Evolutionary conservation across 371 early-diverging fungal genomes (phyloP).

Genomic region (Gilbertella persicaria): DNA sequence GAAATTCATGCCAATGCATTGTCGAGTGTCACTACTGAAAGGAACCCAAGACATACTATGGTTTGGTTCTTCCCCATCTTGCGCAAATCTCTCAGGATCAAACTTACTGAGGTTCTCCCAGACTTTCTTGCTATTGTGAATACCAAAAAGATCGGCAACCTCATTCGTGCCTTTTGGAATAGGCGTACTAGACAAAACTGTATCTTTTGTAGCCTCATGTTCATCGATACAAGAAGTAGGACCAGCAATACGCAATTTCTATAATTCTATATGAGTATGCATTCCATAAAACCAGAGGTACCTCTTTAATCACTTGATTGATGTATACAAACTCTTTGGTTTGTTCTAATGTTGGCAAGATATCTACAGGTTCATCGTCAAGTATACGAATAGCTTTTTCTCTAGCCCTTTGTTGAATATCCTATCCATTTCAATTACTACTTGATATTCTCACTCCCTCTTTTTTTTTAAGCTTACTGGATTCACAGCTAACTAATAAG

Average conservation of each 20-base stretch:
- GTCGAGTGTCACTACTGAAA: conserved; percentile 48
- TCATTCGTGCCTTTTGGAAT: conserved; percentile 43
- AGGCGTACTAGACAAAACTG: conserved; percentile 32
- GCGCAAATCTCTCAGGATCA: conserved; percentile 27
- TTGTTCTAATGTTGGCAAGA: conserved; percentile 24
- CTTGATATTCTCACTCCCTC: too few species aligned
- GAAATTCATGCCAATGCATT: conserved; percentile 56
- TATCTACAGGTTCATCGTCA: conserved; percentile 26
- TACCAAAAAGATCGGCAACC: conserved; percentile 30
- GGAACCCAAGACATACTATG: conserved; percentile 38
- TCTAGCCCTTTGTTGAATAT: conserved; percentile 28
- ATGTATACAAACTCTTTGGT: conserved; percentile 23
- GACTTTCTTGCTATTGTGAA: conserved; percentile 14
- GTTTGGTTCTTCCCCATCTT: conserved; percentile 16
- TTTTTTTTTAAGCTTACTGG: conserved; percentile 34
- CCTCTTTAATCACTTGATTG: conserved; percentile 29
- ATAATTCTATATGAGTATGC: neutral
- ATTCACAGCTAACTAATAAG: conserved; percentile 44
- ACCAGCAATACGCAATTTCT: conserved; percentile 46
- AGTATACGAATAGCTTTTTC: conserved; percentile 20
- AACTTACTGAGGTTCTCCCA: conserved; percentile 26
- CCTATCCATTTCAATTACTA: too few species aligned
- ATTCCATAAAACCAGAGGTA: neutral
- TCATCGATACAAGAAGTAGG: conserved; percentile 20
- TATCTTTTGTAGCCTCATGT: conserved; percentile 30